Evolutionary conservation across 1,284 basidiomycete species (phyloP), one percentile per base, ranked within the genome.

Genomic region (Rhodotorula sp.): DNA sequence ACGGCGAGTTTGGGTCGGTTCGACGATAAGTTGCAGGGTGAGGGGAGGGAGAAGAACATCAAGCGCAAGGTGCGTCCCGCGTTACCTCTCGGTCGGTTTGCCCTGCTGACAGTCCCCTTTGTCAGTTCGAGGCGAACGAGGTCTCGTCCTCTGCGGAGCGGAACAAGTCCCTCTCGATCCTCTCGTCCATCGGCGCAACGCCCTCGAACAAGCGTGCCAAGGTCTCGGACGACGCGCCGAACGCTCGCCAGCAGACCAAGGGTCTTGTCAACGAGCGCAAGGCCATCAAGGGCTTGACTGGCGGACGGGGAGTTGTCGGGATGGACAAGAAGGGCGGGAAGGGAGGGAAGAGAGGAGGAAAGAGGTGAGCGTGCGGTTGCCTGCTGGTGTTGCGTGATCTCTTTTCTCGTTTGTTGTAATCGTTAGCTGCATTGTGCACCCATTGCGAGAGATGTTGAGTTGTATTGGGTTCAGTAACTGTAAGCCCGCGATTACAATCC

Each of bases 1-100:
- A 98, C 95, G 0, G 95, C 93, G 0, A 93, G 90, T 75, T 88
- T 98, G 88, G 95, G 95, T 75, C 81, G 82, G 68, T 83, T 96
- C 78, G 94, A 98, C 80, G 89, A 87, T 76, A 88, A 85, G 77
- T 85, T 98, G 34, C 89, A 94, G 60, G 94, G 94, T 29, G 95
- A 99, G 81, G 90, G 90, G 79, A 93, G 92, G 80, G 80, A 88
- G 68, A 88, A 88, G 68, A 93, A 94, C 10, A 81, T 94, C 67
- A 98, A 98, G 83, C 87, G 94, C 76, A 96, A 97, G 87, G 93
- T 93, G 76, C 64, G 84, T 76, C 22, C 39, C 46, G 24, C 24
- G 39, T 57, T 39, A n/a, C n/a, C 15, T 51, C 22, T 57, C 32
- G 63, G n/a, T 44, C 29, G 61, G n/a, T n/a, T n/a, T 36, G 64